phyloP scores from a whole-genome alignment of 176 grass and related monocot species.

The Oryza australiensis region DNA sequence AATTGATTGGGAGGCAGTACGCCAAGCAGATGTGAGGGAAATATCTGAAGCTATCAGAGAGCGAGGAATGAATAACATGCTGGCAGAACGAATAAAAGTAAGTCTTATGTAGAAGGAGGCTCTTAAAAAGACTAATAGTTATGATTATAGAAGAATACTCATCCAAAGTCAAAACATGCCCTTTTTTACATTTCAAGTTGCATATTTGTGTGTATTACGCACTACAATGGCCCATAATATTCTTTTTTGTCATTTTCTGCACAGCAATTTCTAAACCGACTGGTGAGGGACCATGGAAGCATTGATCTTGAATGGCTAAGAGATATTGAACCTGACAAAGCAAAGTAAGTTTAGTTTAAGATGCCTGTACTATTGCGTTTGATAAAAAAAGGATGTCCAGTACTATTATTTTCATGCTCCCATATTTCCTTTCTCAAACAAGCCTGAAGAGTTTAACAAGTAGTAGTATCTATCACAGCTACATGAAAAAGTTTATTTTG shows the following conservation, averaged over 20 bases:
- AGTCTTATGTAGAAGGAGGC: slow-evolving; percentile 13
- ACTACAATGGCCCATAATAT: not conserved
- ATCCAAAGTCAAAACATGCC: not conserved
- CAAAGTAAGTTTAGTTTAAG: slow-evolving; percentile 58
- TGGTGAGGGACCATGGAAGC: slow-evolving; percentile 72
- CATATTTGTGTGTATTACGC: too few relatives aligned
- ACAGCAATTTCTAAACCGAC: slow-evolving; percentile 68
- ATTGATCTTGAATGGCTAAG: slow-evolving; percentile 90
- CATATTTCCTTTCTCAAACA: slow-evolving; percentile 13
- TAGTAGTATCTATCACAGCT: not conserved
- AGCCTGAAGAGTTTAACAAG: not conserved
- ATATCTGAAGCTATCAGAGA: slow-evolving; percentile 75
- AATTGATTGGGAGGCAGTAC: slow-evolving; percentile 80
- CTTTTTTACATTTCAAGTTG: not conserved
- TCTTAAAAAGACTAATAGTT: not conserved
- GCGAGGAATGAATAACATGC: slow-evolving; percentile 92
- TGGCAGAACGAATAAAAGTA: slow-evolving; percentile 88
- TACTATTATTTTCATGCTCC: not conserved
- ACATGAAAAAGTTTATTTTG: not conserved
- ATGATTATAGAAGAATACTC: not conserved
- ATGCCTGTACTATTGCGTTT: too few relatives aligned
- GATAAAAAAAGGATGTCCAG: too few relatives aligned
- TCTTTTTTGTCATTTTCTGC: slow-evolving; percentile 17
- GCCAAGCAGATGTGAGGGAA: slow-evolving; percentile 55
- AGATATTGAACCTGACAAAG: slow-evolving; percentile 70